phyloP scores from a whole-genome alignment of 164 flowering plant genomes.

The Stephania japonica region DNA sequence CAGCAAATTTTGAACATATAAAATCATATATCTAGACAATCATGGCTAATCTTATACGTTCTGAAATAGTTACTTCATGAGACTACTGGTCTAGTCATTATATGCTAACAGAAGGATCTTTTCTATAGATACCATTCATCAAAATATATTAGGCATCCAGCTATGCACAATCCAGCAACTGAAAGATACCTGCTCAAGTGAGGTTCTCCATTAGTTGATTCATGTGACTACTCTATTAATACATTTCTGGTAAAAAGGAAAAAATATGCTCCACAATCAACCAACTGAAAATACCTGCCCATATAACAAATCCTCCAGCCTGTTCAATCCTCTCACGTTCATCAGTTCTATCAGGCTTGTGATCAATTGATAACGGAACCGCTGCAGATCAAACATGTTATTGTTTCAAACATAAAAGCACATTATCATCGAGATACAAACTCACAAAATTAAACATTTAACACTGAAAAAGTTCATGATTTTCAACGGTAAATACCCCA shows the following conservation, averaged over 20 bases:
- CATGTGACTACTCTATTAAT: too few species aligned
- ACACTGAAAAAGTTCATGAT: background rate
- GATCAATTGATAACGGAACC: slow-evolving; percentile 65
- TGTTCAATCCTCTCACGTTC: slow-evolving; percentile 76
- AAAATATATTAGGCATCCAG: background rate
- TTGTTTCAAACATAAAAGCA: slow-evolving; percentile 2
- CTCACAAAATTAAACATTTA: background rate
- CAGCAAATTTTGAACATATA: background rate
- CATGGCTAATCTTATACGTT: background rate
- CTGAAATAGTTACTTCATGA: background rate
- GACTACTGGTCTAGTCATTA: background rate
- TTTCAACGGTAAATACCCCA: background rate
- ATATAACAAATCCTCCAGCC: slow-evolving; percentile 74
- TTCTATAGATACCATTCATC: background rate
- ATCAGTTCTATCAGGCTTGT: slow-evolving; percentile 83
- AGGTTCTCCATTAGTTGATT: too few species aligned
- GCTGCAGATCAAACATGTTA: slow-evolving; percentile 34
- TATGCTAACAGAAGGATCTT: background rate
- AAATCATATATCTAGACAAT: background rate
- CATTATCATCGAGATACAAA: background rate
- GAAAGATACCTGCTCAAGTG: slow-evolving; percentile 58
- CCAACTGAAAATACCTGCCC: slow-evolving; percentile 54
- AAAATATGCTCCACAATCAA: too few species aligned
- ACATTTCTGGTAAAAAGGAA: too few species aligned
- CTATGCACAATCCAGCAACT: background rate